These are phyloP conservation scores for Wickerhamiella azyma DNA, from an alignment of 805 yeast species.

Conservation along the genomic window DNA sequence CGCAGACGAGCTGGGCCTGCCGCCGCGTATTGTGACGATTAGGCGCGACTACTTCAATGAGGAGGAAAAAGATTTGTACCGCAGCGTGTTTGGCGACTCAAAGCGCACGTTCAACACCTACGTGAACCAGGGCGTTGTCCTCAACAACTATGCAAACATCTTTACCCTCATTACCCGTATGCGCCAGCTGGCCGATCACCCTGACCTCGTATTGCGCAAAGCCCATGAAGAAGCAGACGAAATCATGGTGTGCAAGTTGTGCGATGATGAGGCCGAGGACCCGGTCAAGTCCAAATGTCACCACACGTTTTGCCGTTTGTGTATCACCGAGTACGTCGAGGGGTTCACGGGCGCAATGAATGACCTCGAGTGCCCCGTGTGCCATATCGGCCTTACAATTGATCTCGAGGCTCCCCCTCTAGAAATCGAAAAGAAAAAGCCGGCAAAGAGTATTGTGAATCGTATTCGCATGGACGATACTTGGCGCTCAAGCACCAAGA, in stretches of 20 bases:
- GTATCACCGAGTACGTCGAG: slow-evolving; percentile 81
- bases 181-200: slow-evolving; percentile 98
- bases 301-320: slow-evolving; percentile 84
- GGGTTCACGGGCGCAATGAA: slow-evolving; percentile 44
- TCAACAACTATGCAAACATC: slow-evolving; percentile 93
- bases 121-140: slow-evolving; percentile 91
- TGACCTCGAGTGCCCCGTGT: slow-evolving; percentile 80
- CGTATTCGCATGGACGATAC: slow-evolving; percentile 69
- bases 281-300: slow-evolving; percentile 91
- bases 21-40: slow-evolving; percentile 87
- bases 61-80: slow-evolving; percentile 87
- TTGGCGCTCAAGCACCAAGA: slow-evolving; percentile 92
- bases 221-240: slow-evolving; percentile 31
- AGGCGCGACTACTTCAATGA: slow-evolving; percentile 80
- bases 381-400: slow-evolving; percentile 85
- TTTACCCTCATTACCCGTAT: slow-evolving; percentile 90
- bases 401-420: slow-evolving; percentile 79
- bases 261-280: slow-evolving; percentile 98
- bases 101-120: slow-evolving; percentile 79
- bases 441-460: slow-evolving; percentile 56
- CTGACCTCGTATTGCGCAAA: slow-evolving; percentile 78
- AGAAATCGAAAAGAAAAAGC: slow-evolving; percentile 43
- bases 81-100: slow-evolving; percentile 74
- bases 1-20: slow-evolving; percentile 94
- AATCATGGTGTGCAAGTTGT: slow-evolving; percentile 71